Base-by-base conservation (phyloP, 352 stramenopile genomes). In the Phytophthora sansomeana region DNA sequence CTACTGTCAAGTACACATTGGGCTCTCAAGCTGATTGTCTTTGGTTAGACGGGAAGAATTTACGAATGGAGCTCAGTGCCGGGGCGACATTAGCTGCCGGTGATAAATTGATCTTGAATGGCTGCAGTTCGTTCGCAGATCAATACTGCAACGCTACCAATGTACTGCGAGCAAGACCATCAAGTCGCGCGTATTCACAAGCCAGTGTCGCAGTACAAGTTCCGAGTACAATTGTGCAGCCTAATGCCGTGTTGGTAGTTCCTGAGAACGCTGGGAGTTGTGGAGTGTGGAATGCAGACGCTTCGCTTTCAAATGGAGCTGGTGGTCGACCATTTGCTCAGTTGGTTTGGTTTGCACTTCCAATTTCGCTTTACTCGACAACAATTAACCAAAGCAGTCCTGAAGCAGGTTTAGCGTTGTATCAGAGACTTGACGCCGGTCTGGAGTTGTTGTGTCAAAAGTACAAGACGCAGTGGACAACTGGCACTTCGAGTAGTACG, bases 191-290 rank as follows among this genome's bases (percentile, higher is more conserved):
- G 3, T 92, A 86, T 42, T 81, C 81, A 2, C 83, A 90, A 46
- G 81, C 69, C 10, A 81, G 54, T 9, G 63, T 90, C 1, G 44
- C 44, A 1, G 56, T 92, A 7, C 43, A 39, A 6, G 49, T 79
- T 2, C 67, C 80, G 0, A 56, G n/a, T 0, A 50, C 75, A 26
- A 76, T 82, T 30, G 67, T 83, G 10, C 63, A 66, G 14, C 83
- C 83, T 0, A 81, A 46, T 14, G 62, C 79, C 10, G 69, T 91
- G 1, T 19, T 94, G 8, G 78, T 73, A 21, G 57, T 63, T 8
- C 83, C 85, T 0, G 81, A 91, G 6, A 72, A 83, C n/a, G 74
- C 80, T 14, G 79, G 83, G 3, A 86, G 79, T 14, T 94, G 85
- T 48, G 85, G 85, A 0, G n/a, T 33, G 1, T 91, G 83, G 77